A percentile compares a stretch with the other conserved stretches of the same genome.
Conservation (phyloP, 2,329 filamentous ascomycete genomes). For the Curvularia eragrostidis region DNA sequence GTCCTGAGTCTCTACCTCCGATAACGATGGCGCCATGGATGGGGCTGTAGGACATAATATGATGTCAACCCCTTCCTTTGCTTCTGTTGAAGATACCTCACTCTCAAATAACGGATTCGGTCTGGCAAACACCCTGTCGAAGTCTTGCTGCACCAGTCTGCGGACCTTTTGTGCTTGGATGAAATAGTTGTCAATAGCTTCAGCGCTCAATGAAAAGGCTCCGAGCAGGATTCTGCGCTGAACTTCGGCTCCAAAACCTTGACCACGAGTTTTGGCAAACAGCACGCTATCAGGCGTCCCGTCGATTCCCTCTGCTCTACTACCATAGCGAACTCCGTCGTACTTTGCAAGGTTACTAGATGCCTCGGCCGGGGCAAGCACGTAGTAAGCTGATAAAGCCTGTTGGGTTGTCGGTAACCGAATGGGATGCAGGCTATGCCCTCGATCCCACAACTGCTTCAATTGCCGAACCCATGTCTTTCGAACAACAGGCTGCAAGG, state of each 20-base stretch:
- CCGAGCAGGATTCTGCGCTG: conserved; percentile 86
- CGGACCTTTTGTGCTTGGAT: conserved; percentile 90
- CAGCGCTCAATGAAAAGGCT: conserved; percentile 86
- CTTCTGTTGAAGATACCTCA: conserved; percentile 36
- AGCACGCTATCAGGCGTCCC: conserved; percentile 58
- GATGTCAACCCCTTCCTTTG: conserved; percentile 76
- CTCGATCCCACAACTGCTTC: conserved; percentile 64
- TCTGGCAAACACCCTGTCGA: conserved; percentile 76
- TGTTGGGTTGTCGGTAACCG: conserved; percentile 83
- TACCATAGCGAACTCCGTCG: conserved; percentile 92
- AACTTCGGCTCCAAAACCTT: conserved; percentile 83
- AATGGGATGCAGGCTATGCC: conserved; percentile 75
- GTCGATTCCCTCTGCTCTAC: conserved; percentile 61
- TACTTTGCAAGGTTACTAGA: conserved; percentile 97
- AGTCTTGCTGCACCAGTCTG: conserved; percentile 82
- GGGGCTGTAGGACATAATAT: conserved; percentile 88
- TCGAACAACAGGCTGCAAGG: conserved; percentile 74
- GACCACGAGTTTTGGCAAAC: conserved; percentile 76
- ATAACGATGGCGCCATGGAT: conserved; percentile 71
- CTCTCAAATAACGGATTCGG: conserved; percentile 68
- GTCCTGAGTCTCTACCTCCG: conserved; percentile 61
- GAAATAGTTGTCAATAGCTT: conserved; percentile 96
- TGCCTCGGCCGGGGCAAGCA: conserved; percentile 92
- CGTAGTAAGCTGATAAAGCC: conserved; percentile 91
- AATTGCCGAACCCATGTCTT: conserved; percentile 72